These are phyloP conservation scores for Pichia sp. DNA, from an alignment of 1,139 yeast species.

Conservation along the genomic window DNA sequence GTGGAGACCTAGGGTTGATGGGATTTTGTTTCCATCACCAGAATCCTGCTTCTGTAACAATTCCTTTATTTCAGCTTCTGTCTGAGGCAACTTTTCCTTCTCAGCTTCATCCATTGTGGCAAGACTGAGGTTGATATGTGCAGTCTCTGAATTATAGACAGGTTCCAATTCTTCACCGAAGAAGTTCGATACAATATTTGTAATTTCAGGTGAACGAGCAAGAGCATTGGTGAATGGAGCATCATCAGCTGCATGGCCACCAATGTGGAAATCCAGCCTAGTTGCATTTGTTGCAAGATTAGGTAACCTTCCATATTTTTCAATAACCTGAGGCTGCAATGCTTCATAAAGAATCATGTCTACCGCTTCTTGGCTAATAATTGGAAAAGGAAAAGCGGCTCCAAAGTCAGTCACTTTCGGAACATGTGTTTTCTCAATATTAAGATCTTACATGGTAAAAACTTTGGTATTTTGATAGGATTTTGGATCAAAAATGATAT, in stretches of 20 bases:
- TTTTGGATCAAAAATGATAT: slow-evolving; percentile 39
- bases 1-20: slow-evolving; percentile 32
- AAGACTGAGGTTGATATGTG: slow-evolving; percentile 35
- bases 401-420: slow-evolving; percentile 32
- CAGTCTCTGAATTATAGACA: slow-evolving; percentile 32
- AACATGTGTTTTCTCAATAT: slow-evolving; percentile 32
- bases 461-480: slow-evolving; percentile 37
- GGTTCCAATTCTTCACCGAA: slow-evolving; percentile 31
- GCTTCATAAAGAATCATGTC: slow-evolving; percentile 36
- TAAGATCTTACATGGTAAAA: slow-evolving; percentile 38
- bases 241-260: slow-evolving; percentile 16
- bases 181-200: slow-evolving; percentile 21
- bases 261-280: slow-evolving; percentile 32
- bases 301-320: slow-evolving; percentile 32
- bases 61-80: slow-evolving; percentile 19
- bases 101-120: slow-evolving; percentile 24
- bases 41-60: slow-evolving; percentile 15
- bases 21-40: slow-evolving; percentile 25
- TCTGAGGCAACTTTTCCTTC: slow-evolving; percentile 9
- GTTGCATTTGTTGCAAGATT: slow-evolving; percentile 31
- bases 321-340: slow-evolving; percentile 29
- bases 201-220: slow-evolving; percentile 21
- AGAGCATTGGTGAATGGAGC: slow-evolving; percentile 32
- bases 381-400: slow-evolving; percentile 35
- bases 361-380: slow-evolving; percentile 34